Evolutionary conservation across 2,329 filamentous ascomycete species (phyloP), one percentile per base, ranked within the genome.

Genomic region (Diaporthe sp.): DNA sequence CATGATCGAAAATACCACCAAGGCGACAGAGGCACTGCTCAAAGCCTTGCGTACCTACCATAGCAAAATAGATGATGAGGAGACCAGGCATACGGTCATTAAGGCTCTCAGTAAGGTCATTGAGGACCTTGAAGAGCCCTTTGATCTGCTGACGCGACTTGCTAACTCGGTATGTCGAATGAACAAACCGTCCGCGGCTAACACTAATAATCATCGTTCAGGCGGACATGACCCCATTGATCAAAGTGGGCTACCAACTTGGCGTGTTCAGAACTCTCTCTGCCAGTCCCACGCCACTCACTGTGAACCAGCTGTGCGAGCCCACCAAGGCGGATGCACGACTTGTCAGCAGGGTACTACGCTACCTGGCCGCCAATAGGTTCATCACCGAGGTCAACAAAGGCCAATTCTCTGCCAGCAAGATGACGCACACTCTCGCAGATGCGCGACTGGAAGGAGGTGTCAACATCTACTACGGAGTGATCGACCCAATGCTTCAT

Each of bases 401-500:
- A 10, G 54, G 28, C 28, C 54, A 57, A 22, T 57, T 57, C 30
- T 57, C 54, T 1, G 54, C 54, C 54, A 57, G 54, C 54, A 57
- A 57, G 54, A 57, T 57, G 54, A 57, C 54, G 28, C 28, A 57
- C 28, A 17, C 9, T 33, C 54, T 57, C 2, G 54, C 54, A 7
- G 54, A 57, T 22, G 13, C 54, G 1, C 54, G 54, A 19, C 17
- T 57, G 54, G 54, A 57, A 30, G 54, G 54, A 12, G 54, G 54
- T 57, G 54, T 57, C 15, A 57, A 57, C 54, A 57, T 57, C 28
- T 57, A 57, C 1, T 57, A 57, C 30, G 30, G 54, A 4, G 54
- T 57, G 54, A 57, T 57, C 13, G 54, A 57, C 30, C 54, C 54
- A 57, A 57, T 57, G 54, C 30, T 57, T 28, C 54, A 57, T 17